These are phyloP conservation scores for Ballota nigra DNA, from an alignment of 257 asterid genomes.

Conservation along the genomic window DNA sequence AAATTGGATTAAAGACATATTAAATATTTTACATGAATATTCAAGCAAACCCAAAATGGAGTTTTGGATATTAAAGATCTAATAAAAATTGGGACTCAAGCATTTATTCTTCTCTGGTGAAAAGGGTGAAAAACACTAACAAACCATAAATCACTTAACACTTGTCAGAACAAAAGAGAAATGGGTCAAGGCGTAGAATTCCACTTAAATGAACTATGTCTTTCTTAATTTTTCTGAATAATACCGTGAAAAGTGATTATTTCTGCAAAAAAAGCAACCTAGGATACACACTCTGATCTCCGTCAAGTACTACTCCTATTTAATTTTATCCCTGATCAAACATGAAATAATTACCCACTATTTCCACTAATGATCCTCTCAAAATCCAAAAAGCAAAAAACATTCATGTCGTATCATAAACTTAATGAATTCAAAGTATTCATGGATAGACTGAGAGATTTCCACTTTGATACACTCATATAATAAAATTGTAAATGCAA, in stretches of 20 bases:
- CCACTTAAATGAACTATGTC: conserved; percentile 2
- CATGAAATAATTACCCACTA: neutral
- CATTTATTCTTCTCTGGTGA: conserved; percentile 5
- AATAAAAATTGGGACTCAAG: neutral
- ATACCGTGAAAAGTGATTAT: neutral
- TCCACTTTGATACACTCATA: conserved; percentile 2
- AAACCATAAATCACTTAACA: neutral
- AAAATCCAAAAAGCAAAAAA: neutral
- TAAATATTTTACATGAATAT: neutral
- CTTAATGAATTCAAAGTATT: neutral
- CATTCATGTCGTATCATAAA: neutral
- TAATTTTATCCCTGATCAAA: conserved; percentile 3
- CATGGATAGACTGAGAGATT: neutral
- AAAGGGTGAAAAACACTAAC: neutral
- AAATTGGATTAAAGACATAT: neutral
- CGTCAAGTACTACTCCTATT: neutral
- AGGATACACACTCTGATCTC: neutral
- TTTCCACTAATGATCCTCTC: neutral
- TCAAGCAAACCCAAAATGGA: neutral
- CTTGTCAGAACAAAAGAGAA: neutral
- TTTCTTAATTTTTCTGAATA: neutral
- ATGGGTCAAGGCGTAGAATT: too few species aligned
- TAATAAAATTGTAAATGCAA: neutral
- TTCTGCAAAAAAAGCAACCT: neutral
- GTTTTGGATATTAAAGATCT: neutral